Evolutionary conservation across 129 eudicot genomes (phyloP).

Genomic region (Glebionis coronaria): DNA sequence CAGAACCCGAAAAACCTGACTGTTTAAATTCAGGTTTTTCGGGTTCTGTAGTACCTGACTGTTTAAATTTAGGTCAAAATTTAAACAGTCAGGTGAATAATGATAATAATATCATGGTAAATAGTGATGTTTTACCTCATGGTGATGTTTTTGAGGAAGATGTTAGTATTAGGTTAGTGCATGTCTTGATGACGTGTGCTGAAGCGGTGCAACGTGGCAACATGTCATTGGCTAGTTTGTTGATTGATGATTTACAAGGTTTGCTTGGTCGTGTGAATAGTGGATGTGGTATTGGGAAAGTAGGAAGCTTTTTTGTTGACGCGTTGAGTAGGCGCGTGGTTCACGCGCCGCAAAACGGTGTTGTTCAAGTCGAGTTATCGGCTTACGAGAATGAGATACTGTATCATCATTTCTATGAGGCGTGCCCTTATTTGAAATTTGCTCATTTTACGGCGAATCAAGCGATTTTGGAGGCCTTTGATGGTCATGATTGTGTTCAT

Average conservation of each 20-base stretch:
- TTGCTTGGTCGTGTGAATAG: constrained; percentile 51
- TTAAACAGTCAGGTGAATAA: not conserved
- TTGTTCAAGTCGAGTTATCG: constrained; percentile 16
- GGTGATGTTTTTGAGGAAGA: constrained; percentile 45
- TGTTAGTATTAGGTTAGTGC: constrained; percentile 62
- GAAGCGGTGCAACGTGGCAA: constrained; percentile 73
- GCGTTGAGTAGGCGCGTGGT: constrained; percentile 64
- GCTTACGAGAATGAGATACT: constrained; percentile 47
- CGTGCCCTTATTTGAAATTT: constrained; percentile 75
- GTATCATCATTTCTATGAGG: constrained; percentile 67
- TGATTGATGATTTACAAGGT: constrained; percentile 46
- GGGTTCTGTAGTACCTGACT: too few species aligned
- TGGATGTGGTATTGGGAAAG: constrained; percentile 69
- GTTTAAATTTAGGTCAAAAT: not conserved
- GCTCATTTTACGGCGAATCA: constrained; percentile 94
- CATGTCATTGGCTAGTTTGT: constrained; percentile 51
- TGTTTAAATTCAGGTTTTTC: too few species aligned
- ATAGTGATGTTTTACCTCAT: not conserved
- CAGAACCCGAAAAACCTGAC: not conserved
- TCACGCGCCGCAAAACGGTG: constrained; percentile 27
- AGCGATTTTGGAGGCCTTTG: constrained; percentile 79
- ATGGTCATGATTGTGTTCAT: constrained; percentile 70
- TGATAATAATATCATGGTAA: not conserved
- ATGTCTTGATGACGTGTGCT: constrained; percentile 79
- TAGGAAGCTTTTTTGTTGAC: constrained; percentile 71